Percentiles rank a stretch among this genome's conserved stretches.
These are phyloP conservation scores for Dendrobium catenatum DNA, from an alignment of 106 monocot genomes.

Conservation along the genomic window DNA sequence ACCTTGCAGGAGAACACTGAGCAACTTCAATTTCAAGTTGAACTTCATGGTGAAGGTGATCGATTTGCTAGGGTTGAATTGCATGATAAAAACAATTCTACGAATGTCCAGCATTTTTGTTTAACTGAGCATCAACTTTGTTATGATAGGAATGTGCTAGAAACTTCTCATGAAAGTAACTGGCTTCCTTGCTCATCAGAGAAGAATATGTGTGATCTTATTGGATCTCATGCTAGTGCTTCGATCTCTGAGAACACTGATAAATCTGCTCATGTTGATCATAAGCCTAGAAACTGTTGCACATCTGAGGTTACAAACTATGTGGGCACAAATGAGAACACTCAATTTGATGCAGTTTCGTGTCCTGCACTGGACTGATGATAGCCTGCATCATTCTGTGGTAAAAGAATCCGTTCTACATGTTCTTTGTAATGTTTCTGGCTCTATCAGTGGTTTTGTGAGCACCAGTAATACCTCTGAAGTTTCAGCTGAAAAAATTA, in stretches of 20 bases:
- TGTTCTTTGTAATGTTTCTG: not conserved
- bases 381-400: not conserved
- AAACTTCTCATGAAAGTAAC: constrained; percentile 4
- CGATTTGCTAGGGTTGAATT: not conserved
- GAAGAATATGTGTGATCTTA: no score
- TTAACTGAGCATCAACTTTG: not conserved
- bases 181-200: not conserved
- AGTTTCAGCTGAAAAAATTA: not conserved
- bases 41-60: not conserved
- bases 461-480: not conserved
- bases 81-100: not conserved
- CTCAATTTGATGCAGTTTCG: not conserved
- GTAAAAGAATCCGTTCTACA: not conserved
- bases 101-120: not conserved
- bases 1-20: not conserved
- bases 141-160: not conserved
- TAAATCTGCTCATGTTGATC: constrained; percentile 2
- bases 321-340: not conserved
- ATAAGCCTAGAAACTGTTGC: not conserved
- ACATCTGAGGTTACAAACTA: not conserved
- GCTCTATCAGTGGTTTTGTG: not conserved
- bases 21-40: not conserved
- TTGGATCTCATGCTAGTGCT: not conserved
- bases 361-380: not conserved
- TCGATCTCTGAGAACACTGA: not conserved